These are phyloP conservation scores for Trichoderma gracile DNA, from an alignment of 2,329 filamentous ascomycete genomes.

Conservation along the genomic window DNA sequence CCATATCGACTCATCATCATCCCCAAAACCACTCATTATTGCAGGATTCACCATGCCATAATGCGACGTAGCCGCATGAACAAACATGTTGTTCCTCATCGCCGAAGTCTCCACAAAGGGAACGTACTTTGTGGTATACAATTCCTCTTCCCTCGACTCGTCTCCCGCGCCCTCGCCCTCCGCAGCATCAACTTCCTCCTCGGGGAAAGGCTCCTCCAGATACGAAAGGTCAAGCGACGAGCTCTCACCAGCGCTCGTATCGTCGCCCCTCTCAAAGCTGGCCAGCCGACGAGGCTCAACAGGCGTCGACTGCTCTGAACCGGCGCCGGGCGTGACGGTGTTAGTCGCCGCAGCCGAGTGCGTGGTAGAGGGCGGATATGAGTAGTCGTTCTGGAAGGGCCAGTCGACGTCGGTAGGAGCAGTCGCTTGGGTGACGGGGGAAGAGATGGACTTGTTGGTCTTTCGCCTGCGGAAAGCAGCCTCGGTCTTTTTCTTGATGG, in stretches of 20 bases:
- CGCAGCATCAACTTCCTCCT: neutral
- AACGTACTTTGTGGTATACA: slow-evolving; percentile 30
- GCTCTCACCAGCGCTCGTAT: neutral
- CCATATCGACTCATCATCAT: slow-evolving; percentile 36
- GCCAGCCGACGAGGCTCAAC: neutral
- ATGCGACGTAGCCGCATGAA: slow-evolving; percentile 28
- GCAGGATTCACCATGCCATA: slow-evolving; percentile 38
- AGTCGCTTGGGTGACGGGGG: slow-evolving; percentile 22
- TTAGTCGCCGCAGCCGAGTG: neutral
- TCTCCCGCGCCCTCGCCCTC: slow-evolving; percentile 10
- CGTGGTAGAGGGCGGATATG: neutral
- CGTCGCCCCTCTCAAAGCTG: neutral
- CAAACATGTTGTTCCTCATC: slow-evolving; percentile 36
- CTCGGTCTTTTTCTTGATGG: slow-evolving; percentile 32
- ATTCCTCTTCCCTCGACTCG: slow-evolving; percentile 1
- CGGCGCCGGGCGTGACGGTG: neutral
- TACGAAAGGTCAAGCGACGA: neutral
- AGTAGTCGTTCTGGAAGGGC: slow-evolving; percentile 23
- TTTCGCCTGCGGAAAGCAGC: slow-evolving; percentile 31
- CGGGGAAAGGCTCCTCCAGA: slow-evolving; percentile 2
- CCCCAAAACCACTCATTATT: slow-evolving; percentile 37
- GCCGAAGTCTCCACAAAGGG: slow-evolving; percentile 32
- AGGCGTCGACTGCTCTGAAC: neutral
- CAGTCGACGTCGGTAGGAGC: slow-evolving; percentile 20
- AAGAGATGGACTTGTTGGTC: slow-evolving; percentile 5